Evolutionary conservation across 495 filamentous ascomycete genomes (phyloP), one percentile per base, ranked within the genome.

Genomic region (Penicillium simplicissimum): DNA sequence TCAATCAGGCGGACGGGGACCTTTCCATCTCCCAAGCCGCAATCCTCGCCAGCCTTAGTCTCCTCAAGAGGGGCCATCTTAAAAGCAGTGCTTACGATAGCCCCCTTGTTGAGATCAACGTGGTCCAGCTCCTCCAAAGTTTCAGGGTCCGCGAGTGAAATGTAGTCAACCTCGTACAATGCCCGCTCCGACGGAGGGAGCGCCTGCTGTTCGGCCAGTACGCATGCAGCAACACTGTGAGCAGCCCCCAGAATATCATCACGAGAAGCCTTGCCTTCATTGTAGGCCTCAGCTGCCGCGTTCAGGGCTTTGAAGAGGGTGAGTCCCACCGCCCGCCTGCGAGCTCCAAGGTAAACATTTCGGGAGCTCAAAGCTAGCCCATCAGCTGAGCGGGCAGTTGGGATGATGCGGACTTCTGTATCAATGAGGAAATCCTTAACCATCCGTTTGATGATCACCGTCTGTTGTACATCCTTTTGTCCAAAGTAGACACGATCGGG

Each of bases 401-500:
- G 71, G 3, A 88, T 86, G 37, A 98, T 80, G 6, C 87, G 78
- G 1, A 98, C 85, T 47, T 92, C 83, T 3, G 84, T 89, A 23
- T 88, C 84, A n/a, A 98, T 67, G 70, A 90, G 88, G 63, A 99
- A 93, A 69, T 99, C 95, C 63, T 84, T 76, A 4, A 97, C 90
- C 86, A 99, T 84, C 8, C 90, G 84, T 72, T 84, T 85, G 68
- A 99, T 90, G 7, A 99, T 84, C 8, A 94, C 90, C 0, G 92
- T 96, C 77, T 99, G 95, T 76, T 99, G 95, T 17, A 97, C 85
- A 67, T 99, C 95, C 77, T 99, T 98, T 76, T 98, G 96, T 1
- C 95, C 95, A 74, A 99, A 97, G 71, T 97, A 99, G 1, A 93
- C 96, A 45, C 85, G 85, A 43, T 96, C 91, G 3, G 95, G 92